Evolutionary conservation across 306 rosid species (phyloP).

Genomic region (Cicer chorassanicum): DNA sequence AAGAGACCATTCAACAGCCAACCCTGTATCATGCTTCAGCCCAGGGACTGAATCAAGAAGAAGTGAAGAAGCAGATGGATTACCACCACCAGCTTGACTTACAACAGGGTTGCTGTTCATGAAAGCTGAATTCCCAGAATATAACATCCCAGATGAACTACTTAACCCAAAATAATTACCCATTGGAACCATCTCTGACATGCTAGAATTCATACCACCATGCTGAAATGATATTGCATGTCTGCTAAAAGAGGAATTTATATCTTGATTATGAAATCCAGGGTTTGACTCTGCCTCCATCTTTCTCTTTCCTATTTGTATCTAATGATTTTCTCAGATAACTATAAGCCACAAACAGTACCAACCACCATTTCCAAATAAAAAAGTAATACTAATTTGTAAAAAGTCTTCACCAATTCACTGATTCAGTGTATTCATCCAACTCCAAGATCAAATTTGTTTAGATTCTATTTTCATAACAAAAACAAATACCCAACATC

Average conservation of each 20-base stretch:
- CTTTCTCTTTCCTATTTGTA: conserved; percentile 28
- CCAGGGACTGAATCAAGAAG: conserved; percentile 87
- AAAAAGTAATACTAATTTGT: conserved; percentile 17
- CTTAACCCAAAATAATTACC: conserved; percentile 68
- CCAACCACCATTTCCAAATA: conserved; percentile 47
- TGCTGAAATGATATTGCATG: conserved; percentile 91
- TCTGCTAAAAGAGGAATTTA: conserved; percentile 66
- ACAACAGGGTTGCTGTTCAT: conserved; percentile 61
- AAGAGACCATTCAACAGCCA: conserved; percentile 97
- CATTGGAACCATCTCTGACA: conserved; percentile 85
- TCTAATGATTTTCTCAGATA: conserved; percentile 42
- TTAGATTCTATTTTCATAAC: conserved; percentile 19
- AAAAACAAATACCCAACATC: conserved; percentile 25
- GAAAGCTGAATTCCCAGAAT: conserved; percentile 65
- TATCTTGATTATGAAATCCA: conserved; percentile 67
- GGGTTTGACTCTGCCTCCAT: conserved; percentile 90
- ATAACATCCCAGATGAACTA: conserved; percentile 62
- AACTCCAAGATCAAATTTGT: conserved; percentile 40
- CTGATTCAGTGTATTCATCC: conserved; percentile 34
- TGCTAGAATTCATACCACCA: conserved; percentile 69
- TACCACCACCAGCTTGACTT: conserved; percentile 62
- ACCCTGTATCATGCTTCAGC: conserved; percentile 85
- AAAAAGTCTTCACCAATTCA: conserved; percentile 42
- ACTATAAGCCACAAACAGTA: conserved; percentile 48
- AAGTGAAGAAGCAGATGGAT: conserved; percentile 63